These are phyloP conservation scores for Pichia membranifaciens DNA, from an alignment of 805 yeast species.

Conservation along the genomic window DNA sequence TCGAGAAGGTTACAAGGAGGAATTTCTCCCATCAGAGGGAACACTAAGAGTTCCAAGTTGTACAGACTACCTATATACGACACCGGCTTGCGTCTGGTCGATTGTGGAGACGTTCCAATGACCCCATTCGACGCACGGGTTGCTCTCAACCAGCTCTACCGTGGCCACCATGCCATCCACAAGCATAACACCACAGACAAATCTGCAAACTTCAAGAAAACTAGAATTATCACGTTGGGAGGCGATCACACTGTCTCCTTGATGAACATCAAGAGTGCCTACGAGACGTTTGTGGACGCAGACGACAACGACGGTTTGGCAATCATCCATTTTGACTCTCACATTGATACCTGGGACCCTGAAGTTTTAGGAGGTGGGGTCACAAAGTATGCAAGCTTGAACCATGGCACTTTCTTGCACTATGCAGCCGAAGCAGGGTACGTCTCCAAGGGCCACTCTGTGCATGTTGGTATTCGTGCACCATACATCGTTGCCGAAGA, in stretches of 20 bases:
- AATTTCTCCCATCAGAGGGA: conserved; percentile 36
- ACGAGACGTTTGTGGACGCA: conserved; percentile 38
- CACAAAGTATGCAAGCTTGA: conserved; percentile 46
- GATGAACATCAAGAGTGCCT: conserved; percentile 46
- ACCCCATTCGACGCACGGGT: conserved; percentile 55
- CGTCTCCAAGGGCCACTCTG: conserved; percentile 40
- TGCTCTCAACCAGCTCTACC: conserved; percentile 50
- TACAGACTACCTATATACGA: conserved; percentile 39
- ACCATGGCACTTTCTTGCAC: conserved; percentile 67
- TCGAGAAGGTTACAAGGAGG: conserved; percentile 42
- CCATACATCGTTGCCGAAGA: conserved; percentile 40
- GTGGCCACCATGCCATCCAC: conserved; percentile 47
- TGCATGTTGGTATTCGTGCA: conserved; percentile 62
- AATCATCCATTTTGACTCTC: conserved; percentile 62
- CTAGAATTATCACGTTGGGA: conserved; percentile 46
- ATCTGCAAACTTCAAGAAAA: conserved; percentile 18
- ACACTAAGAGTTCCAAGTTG: conserved; percentile 31
- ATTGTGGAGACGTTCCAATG: conserved; percentile 59
- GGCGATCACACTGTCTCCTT: conserved; percentile 58
- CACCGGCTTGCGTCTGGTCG: conserved; percentile 36
- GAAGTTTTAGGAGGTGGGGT: conserved; percentile 56
- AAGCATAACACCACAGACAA: conserved; percentile 27
- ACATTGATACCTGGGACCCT: conserved; percentile 70
- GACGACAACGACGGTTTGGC: conserved; percentile 43
- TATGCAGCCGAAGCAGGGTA: conserved; percentile 66